Base-by-base conservation (phyloP, 148 eudicot genomes). In the Rhododendron kiyosumense region DNA sequence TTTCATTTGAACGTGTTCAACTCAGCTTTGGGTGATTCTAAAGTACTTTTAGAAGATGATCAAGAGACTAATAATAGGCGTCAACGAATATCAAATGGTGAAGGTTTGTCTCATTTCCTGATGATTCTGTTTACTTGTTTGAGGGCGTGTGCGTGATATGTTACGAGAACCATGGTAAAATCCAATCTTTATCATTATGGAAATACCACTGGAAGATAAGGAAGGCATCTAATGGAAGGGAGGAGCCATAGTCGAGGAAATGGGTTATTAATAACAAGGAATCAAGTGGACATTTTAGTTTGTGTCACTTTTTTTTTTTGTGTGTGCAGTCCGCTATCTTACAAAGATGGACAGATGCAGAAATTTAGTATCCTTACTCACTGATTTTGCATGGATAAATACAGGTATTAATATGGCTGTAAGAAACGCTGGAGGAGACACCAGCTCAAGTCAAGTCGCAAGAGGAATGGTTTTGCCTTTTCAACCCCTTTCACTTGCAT, bases 381-480 rank as follows among this genome's bases (percentile, higher is more conserved):
- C 71, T 30, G 32, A 14, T 71, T 8, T 71, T 71, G 76, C 38
- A 30, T 71, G 38, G 30, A 65, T 10, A 8, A 24, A 10, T 26
- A n/a, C 38, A 30, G 76, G 38, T 14, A 30, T 20, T 2, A 4
- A 2, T 24, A 71, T 71, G 76, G 36, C 38, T 71, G 76, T 71
- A 34, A 71, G 76, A 71, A 71, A 71, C 34, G 5, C 76, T 30
- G 15, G 30, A 15, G 76, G 38, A 28, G 34, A 30, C 76, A 71
- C 76, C 76, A 71, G 76, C 38, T 71, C 76, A 71, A 30, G 38
- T 14, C 76, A 85, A 83, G 49, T 81, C 67, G 83, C 46, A 79
- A 81, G 65, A 84, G 89, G 91, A 71, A 89, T 89, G 91, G 89
- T 89, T 28, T 81, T 89, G 79, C 91, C 91, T 49, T 89, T 89